Base-by-base conservation (phyloP, 257 asterid species). In the Thymus quinquecostatus region DNA sequence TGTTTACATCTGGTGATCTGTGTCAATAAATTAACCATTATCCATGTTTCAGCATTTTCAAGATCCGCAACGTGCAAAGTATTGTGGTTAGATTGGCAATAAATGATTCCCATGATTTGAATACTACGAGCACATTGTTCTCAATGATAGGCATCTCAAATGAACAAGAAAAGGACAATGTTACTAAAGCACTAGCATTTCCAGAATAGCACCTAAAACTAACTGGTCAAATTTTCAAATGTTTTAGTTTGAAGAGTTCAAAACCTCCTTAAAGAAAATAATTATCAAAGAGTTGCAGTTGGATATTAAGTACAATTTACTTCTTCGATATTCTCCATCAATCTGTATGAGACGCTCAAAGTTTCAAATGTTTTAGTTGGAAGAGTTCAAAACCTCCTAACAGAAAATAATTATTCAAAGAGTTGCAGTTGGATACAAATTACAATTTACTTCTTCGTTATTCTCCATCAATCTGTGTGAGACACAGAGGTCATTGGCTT, bases 371-470 rank as follows among this genome's bases (percentile, higher is more conserved):
- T 8, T n/a, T 61, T n/a, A 38, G 32, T 40, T 21, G 34, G 65
- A 60, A 60, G 65, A 36, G 6, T 60, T 45, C 2, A 28, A 33
- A 60, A 60, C 29, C 67, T 61, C 45, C 50, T 61, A 38, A 60
- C 21, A 13, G 28, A 59, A 27, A 57, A 32, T 38, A 13, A 36
- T 40, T 61, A 3, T 38, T 61, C 1, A 8, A 61, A 61, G 34
- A n/a, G n/a, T 40, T 28, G 67, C 48, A 12, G 36, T 41, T 62
- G 14, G 51, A 61, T 30, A 27, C 9, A n/a, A 60, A 41, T 10
- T 41, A 36, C 30, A 40, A 60, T 34, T 33, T 5, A 34, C 45
- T 59, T 4, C 41, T 38, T 38, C 41, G 3, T 38, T 4, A 38
- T 38, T 38, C 41, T 38, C 41, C 8, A 1, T 38, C 41, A 38